Evolutionary conservation across 352 stramenopile genomes (phyloP), one percentile per base, ranked within the genome.

Genomic region (Paralagenidium karlingii): DNA sequence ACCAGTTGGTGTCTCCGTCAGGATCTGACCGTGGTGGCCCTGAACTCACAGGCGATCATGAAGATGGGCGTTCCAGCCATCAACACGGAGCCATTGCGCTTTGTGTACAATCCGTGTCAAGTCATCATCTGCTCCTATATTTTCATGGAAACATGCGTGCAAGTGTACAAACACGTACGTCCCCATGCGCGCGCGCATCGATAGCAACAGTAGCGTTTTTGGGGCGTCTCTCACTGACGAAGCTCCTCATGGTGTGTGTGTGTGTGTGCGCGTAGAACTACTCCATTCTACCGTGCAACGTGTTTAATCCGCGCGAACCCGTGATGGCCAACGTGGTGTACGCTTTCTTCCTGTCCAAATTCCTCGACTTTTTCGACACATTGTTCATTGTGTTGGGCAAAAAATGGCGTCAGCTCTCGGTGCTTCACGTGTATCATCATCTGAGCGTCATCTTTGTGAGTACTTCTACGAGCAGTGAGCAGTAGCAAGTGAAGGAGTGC

Each of bases 381-480:
- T 69, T 97, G 46, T 97, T 98, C 58, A 98, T 98, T 54, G 83
- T 98, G 19, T 43, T 96, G 12, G 83, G 88, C 45, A 97, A 97
- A 61, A 96, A 97, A 57, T 97, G 87, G 87, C 86, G 89, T 46
- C 90, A 96, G 58, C 76, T 98, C 34, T 95, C 75, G 5, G 95
- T 98, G 58, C 66, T 98, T 27, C 94, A 98, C 58, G 87, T 98
- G 12, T 98, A 98, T 73, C 94, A 98, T 68, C 94, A 98, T 63
- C 77, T 82, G 36, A 96, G 78, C 45, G 96, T 98, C 49, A 95
- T 97, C 49, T 58, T 97, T 34, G 51, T n/a, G n/a, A n/a, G n/a
- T n/a, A n/a, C n/a, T n/a, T n/a, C n/a, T n/a, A n/a, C n/a, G n/a
- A n/a, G n/a, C n/a, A n/a, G n/a, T n/a, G n/a, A n/a, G n/a, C n/a